These are phyloP conservation scores for Scenedesmus sp. DNA, from an alignment of 163 green algal genomes.

Conservation along the genomic window DNA sequence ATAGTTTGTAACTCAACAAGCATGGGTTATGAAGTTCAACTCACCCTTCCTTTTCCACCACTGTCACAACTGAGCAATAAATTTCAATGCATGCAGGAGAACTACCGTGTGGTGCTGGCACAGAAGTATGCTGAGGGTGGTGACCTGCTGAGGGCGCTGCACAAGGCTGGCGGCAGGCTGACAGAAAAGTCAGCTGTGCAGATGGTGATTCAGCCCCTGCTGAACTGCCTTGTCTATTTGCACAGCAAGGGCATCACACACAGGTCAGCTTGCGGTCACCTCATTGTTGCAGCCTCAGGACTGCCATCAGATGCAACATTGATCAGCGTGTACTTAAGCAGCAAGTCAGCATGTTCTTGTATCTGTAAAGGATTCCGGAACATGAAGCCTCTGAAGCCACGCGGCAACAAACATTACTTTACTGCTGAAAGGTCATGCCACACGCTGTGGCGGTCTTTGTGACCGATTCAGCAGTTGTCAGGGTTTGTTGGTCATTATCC, in stretches of 20 bases:
- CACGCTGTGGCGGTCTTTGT: too few species aligned
- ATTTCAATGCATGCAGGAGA: slow-evolving; percentile 53
- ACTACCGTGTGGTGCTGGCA: slow-evolving; percentile 62
- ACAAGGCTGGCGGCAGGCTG: slow-evolving; percentile 67
- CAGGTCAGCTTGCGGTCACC: slow-evolving; percentile 58
- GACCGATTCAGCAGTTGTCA: too few species aligned
- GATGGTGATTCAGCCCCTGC: slow-evolving; percentile 77
- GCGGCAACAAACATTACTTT: too few species aligned
- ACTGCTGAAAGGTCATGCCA: too few species aligned
- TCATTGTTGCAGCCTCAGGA: background rate
- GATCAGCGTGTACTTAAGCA: too few species aligned
- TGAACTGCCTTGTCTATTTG: slow-evolving; percentile 78
- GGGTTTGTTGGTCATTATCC: too few species aligned
- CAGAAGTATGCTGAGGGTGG: slow-evolving; percentile 66
- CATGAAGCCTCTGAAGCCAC: too few species aligned
- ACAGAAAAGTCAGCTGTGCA: slow-evolving; percentile 68
- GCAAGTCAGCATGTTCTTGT: background rate
- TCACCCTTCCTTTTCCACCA: too few species aligned
- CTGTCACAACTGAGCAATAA: too few species aligned
- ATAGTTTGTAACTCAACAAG: too few species aligned
- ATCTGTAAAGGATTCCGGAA: too few species aligned
- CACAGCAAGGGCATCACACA: slow-evolving; percentile 69
- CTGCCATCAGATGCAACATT: background rate
- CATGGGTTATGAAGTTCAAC: too few species aligned
- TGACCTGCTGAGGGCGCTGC: slow-evolving; percentile 77